Evolutionary conservation across 192 early-diverging fungal species (phyloP), one percentile per base, ranked within the genome.

Genomic region (Gonapodya prolifera): DNA sequence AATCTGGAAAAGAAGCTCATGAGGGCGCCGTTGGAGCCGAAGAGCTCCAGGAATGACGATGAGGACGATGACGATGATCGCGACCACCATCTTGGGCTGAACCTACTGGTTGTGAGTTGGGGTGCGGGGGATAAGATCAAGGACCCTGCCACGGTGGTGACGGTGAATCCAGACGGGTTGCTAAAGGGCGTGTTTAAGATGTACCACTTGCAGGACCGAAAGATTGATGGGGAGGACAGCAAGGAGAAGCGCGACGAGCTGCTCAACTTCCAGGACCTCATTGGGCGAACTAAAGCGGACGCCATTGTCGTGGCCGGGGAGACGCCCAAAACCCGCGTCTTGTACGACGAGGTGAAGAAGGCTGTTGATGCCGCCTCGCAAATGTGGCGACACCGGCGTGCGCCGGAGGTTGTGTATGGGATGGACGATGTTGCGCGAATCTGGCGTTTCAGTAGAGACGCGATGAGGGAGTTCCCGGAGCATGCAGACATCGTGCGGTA

Each of bases 391-490:
- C 23, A 69, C 45, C n/a, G 8, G 45, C 45, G n/a, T 8, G 13
- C 8, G 13, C 45, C n/a, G 45, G 45, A 69, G 45, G n/a, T 69
- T n/a, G 13, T 16, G 13, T 69, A n/a, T 8, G 45, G 89, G 1
- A 89, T 95, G 76, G 97, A 99, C 84, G 94, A 96, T 77, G 90
- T 90, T 0, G 96, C 97, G 0, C 87, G 93, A 28, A 79, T 97
- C 2, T 95, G 88, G 81, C 94, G 93, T 82, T 91, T 93, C 78
- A 91, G 90, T 69, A 90, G 89, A 34, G 84, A 87, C 1, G 92
- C 84, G n/a, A 79, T 81, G 0, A 87, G 85, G 1, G 91, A 95
- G 80, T 92, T 93, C 77, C 90, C 91, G 0, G 88, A 89, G 28
- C 78, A 86, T 61, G 85, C 90, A 1, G 84, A 84, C 18, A 81